A percentile compares a stretch with the other conserved stretches of the same genome.
Evolutionary conservation across 345 rosid species (phyloP).

Genomic region (Sisymbrium altissimum): DNA sequence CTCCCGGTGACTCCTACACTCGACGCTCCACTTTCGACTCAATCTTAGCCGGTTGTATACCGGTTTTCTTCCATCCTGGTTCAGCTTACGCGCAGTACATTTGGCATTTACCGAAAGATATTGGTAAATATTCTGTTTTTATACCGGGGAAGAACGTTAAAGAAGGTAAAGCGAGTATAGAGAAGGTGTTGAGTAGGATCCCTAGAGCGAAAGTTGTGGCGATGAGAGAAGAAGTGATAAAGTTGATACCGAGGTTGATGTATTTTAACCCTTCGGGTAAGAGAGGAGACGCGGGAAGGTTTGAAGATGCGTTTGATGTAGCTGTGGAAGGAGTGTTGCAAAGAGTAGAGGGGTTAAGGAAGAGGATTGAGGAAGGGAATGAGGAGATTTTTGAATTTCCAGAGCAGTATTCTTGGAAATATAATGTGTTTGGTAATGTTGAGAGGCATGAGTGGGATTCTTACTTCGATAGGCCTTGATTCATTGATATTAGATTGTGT

Average conservation of each 20-base stretch:
- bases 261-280: constrained; percentile 54
- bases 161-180: constrained; percentile 50
- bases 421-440: constrained; percentile 43
- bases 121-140: constrained; percentile 53
- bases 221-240: constrained; percentile 63
- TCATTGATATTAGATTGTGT: background rate
- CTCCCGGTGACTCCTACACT: constrained; percentile 79
- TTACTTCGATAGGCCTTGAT: constrained; percentile 41
- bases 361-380: constrained; percentile 36
- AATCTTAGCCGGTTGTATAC: constrained; percentile 77
- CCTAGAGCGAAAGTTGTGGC: constrained; percentile 35
- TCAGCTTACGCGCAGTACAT: constrained; percentile 75
- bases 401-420: constrained; percentile 62
- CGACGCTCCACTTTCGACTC: constrained; percentile 81
- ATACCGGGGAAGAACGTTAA: constrained; percentile 50
- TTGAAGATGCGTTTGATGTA: constrained; percentile 75
- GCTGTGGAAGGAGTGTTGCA: constrained; percentile 62
- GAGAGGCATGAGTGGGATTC: constrained; percentile 62
- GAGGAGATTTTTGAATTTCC: constrained; percentile 35
- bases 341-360: constrained; percentile 45
- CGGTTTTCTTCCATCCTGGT: constrained; percentile 88
- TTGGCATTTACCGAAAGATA: constrained; percentile 78
- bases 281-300: constrained; percentile 36
- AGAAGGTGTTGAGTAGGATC: constrained; percentile 42
- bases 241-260: constrained; percentile 53